These are phyloP conservation scores for Brassica juncea DNA, from an alignment of 345 rosid genomes.

Conservation along the genomic window DNA sequence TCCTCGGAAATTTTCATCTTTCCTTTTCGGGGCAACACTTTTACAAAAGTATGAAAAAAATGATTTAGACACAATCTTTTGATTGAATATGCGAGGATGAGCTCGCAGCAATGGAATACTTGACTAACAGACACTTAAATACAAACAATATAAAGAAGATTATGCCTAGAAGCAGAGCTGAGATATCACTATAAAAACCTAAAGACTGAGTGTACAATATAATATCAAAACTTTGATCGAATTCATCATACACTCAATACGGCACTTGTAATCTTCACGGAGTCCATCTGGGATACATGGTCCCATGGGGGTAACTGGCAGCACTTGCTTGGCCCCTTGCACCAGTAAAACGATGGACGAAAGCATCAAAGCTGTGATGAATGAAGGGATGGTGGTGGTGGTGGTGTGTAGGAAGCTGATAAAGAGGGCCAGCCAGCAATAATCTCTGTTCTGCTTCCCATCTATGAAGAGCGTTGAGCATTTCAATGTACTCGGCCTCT, in stretches of 20 bases:
- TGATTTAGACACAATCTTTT: neutral
- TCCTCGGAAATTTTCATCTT: constrained; percentile 8
- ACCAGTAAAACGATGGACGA: neutral
- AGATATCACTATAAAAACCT: neutral
- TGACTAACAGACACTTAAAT: neutral
- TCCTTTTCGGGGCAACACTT: neutral
- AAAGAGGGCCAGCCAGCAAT: neutral
- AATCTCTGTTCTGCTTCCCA: neutral
- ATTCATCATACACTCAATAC: neutral
- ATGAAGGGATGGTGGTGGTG: neutral
- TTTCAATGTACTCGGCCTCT: neutral
- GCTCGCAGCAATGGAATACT: too few species aligned
- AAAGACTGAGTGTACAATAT: neutral
- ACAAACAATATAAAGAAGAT: neutral
- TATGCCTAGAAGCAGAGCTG: neutral
- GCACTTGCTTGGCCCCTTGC: neutral
- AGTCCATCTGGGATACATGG: neutral
- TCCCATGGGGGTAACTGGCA: neutral
- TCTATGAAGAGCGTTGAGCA: neutral
- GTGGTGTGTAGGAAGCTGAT: neutral
- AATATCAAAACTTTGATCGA: neutral
- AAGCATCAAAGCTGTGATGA: neutral
- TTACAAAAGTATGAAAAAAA: constrained; percentile 2
- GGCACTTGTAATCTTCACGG: neutral
- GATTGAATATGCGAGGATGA: neutral